phyloP scores from a whole-genome alignment of 352 stramenopile species.

The Globisporangium canariense region DNA sequence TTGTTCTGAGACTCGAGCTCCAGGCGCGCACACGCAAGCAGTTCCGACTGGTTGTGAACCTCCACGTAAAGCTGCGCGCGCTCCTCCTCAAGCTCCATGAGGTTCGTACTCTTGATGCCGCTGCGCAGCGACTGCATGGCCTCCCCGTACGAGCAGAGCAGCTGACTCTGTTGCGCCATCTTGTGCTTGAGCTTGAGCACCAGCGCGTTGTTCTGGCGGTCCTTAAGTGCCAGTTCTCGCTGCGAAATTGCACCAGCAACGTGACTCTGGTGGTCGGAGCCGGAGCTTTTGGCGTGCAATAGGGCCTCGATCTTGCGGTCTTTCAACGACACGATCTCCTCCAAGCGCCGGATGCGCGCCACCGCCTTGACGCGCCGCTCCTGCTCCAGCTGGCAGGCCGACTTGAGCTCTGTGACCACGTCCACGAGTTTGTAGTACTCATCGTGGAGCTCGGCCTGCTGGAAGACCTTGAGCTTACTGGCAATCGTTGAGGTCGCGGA shows the following conservation, averaged over 20 bases:
- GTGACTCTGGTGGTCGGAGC: conserved; percentile 13
- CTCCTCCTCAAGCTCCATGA: conserved; percentile 64
- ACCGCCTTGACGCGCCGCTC: conserved; percentile 44
- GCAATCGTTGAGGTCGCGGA: conserved; percentile 26
- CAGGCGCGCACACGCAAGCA: conserved; percentile 25
- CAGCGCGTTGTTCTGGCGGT: conserved; percentile 43
- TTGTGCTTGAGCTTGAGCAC: conserved; percentile 52
- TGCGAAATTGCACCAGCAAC: conserved; percentile 13
- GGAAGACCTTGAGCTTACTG: conserved; percentile 39
- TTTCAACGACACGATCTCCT: conserved; percentile 65
- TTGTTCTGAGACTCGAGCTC: conserved; percentile 29
- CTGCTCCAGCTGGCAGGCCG: conserved; percentile 45
- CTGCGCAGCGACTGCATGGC: conserved; percentile 52
- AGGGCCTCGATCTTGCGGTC: conserved; percentile 68
- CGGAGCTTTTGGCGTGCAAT: conserved; percentile 31
- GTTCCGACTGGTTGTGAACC: conserved; percentile 29
- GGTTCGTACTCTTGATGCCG: conserved; percentile 42
- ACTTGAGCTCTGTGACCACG: conserved; percentile 47
- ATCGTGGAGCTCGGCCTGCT: conserved; percentile 57
- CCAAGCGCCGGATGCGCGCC: conserved; percentile 42
- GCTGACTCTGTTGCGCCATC: conserved; percentile 48
- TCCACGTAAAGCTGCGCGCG: conserved; percentile 46
- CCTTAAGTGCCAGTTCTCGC: conserved; percentile 40
- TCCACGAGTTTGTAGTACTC: conserved; percentile 62
- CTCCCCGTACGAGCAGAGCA: conserved; percentile 54